Evolutionary conservation across 305 asterid species (phyloP).

Genomic region (Salvia sclarea): DNA sequence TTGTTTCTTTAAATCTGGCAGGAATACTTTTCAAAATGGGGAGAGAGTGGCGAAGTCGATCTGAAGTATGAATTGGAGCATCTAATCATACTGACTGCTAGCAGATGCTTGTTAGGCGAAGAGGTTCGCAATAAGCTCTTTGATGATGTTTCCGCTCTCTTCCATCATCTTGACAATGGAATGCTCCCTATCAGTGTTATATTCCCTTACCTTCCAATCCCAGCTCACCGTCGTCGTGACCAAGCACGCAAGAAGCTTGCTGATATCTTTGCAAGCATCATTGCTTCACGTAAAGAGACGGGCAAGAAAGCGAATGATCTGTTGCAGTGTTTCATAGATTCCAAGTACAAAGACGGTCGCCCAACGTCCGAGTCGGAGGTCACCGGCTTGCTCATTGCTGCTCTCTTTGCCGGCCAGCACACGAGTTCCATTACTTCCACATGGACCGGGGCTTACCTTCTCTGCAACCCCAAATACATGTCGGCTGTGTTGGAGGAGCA

Average conservation of each 20-base stretch:
- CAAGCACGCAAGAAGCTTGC: slow-evolving; percentile 60
- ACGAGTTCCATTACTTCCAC: slow-evolving; percentile 95
- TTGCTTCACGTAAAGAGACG: slow-evolving; percentile 49
- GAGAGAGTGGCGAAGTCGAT: slow-evolving; percentile 66
- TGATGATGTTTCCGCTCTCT: slow-evolving; percentile 63
- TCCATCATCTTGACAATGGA: slow-evolving; percentile 63
- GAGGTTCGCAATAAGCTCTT: slow-evolving; percentile 68
- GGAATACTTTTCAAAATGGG: slow-evolving; percentile 70
- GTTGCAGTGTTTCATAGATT: slow-evolving; percentile 77
- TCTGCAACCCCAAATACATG: slow-evolving; percentile 74
- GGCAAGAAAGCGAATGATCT: slow-evolving; percentile 53
- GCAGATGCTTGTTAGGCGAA: slow-evolving; percentile 64
- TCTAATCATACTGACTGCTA: slow-evolving; percentile 61
- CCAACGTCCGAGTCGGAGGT: slow-evolving; percentile 73
- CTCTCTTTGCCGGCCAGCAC: slow-evolving; percentile 96
- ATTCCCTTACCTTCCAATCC: slow-evolving; percentile 63
- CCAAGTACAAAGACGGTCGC: slow-evolving; percentile 92
- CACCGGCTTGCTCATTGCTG: slow-evolving; percentile 91
- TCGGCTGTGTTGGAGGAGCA: slow-evolving; percentile 75
- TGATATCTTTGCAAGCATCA: slow-evolving; percentile 48
- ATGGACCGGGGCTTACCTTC: slow-evolving; percentile 70
- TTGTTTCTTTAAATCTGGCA: slow-evolving; percentile 24
- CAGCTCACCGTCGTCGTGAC: slow-evolving; percentile 62
- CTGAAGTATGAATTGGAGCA: slow-evolving; percentile 60
- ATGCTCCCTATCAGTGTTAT: slow-evolving; percentile 71